Conservation (phyloP, 2,329 filamentous ascomycete genomes). For the Colletotrichum echinochloae region DNA sequence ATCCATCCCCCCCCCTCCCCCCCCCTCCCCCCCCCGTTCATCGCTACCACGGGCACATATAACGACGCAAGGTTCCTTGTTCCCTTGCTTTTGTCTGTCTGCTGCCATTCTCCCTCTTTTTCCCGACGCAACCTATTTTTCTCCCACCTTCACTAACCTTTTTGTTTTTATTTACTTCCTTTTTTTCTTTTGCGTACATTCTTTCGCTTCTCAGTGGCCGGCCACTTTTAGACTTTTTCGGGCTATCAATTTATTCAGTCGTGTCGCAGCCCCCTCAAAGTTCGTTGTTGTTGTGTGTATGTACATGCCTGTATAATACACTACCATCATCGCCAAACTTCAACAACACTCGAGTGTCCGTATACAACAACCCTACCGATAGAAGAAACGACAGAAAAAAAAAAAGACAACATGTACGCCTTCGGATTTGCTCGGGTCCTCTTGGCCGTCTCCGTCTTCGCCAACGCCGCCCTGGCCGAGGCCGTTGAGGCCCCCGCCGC, state of each 20-base stretch:
- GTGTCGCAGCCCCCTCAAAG: conserved; percentile 14
- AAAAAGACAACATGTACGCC: conserved; percentile 27
- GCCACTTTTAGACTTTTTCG: conserved; percentile 36
- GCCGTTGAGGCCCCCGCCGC: conserved; percentile 12
- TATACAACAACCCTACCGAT: no score
- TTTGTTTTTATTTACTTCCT: conserved; percentile 3
- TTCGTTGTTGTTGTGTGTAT: neutral
- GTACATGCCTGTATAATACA: neutral
- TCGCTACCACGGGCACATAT: conserved; percentile 22
- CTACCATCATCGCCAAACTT: no score
- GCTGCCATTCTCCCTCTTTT: conserved; percentile 18
- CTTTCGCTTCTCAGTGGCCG: conserved; percentile 38
- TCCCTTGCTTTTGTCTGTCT: conserved; percentile 9
- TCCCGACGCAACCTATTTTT: conserved; percentile 13
- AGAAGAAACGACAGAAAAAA: no score
- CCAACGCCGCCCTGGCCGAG: conserved; percentile 22
- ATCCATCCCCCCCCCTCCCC: no score
- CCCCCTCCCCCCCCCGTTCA: neutral
- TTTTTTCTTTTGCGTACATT: neutral
- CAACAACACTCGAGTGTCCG: no score
- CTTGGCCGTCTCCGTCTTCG: conserved; percentile 31
- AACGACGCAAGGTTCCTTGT: conserved; percentile 22
- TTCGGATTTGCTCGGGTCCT: conserved; percentile 35
- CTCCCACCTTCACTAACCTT: neutral
- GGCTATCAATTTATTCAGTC: conserved; percentile 9